These are phyloP conservation scores for Metschnikowia baotianmanensis DNA, from an alignment of 805 yeast genomes.

Conservation along the genomic window DNA sequence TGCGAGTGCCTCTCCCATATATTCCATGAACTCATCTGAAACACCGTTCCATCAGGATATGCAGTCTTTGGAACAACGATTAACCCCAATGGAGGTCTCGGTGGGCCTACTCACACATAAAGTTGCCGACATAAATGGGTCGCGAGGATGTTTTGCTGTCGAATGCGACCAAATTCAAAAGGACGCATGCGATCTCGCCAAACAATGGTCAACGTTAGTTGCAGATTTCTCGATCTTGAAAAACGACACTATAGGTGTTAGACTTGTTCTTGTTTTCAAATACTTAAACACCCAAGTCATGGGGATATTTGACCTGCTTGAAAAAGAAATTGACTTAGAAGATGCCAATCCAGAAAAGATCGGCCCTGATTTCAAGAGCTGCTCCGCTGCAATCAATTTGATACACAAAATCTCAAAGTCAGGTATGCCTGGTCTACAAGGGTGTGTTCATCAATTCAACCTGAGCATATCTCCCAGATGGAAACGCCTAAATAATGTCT, in stretches of 20 bases:
- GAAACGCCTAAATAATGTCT: conserved; percentile 9
- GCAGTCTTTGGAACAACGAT: conserved; percentile 4
- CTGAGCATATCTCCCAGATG: conserved; percentile 13
- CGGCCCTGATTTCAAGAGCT: conserved; percentile 33
- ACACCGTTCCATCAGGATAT: background rate
- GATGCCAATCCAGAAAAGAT: conserved; percentile 26
- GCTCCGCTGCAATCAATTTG: conserved; percentile 39
- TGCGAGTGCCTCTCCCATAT: conserved; percentile 3
- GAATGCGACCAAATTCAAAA: background rate
- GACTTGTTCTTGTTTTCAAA: conserved; percentile 9
- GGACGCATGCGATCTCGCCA: conserved; percentile 3
- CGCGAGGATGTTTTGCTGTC: conserved; percentile 1
- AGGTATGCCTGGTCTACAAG: conserved; percentile 4
- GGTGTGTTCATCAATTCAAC: conserved; percentile 7
- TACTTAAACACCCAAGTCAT: conserved; percentile 11
- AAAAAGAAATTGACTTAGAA: conserved; percentile 13
- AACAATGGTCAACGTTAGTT: conserved; percentile 9
- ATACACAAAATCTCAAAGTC: conserved; percentile 27
- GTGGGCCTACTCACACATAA: conserved; percentile 11
- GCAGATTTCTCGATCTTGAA: conserved; percentile 8
- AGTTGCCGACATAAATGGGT: conserved; percentile 7
- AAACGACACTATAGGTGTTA: conserved; percentile 9
- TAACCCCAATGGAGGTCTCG: conserved; percentile 11
- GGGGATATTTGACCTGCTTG: conserved; percentile 5
- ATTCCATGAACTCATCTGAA: conserved; percentile 9